Base-by-base conservation (phyloP, 208 protist species). In the Naegleria fowleri region DNA sequence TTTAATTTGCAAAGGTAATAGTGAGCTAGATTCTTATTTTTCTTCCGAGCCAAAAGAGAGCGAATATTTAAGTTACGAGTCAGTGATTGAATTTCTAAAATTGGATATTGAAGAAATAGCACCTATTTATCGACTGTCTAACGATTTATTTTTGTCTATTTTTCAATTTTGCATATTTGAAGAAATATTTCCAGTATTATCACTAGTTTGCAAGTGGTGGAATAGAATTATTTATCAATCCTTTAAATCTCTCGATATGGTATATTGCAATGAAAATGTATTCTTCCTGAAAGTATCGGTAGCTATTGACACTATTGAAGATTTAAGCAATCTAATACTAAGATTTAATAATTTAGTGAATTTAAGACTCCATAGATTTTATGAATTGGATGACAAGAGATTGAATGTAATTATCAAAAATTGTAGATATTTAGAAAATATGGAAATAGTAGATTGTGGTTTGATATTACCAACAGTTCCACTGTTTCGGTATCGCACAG, bases 211-310 rank as follows among this genome's bases (percentile, higher is more conserved):
- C n/a, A 79, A 79, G 36, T 79, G 67, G 67, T 79, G 67, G 67
- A 36, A 79, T 13, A 36, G n/a, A 13, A 36, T 79, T 36, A 79
- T 79, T 79, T 79, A 79, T 79, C 16, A 79, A 13, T 79, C 67
- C 7, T 79, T 79, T 79, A 79, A 79, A 79, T 79, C 67, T 36
- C n/a, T 79, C 19, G 67, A 79, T 79, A 79, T 79, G 29, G 67
- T 79, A 0, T 79, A 79, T 79, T 79, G 67, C n/a, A 79, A 79
- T 79, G 67, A 79, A 79, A 79, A 79, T 79, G 29, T 79, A 79
- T 79, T 79, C 25, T 79, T 79, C 29, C n/a, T 79, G 9, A 79
- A 79, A 36, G n/a, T 36, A 33, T 36, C 16, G 0, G 29, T 79
- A 9, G 29, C 16, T 79, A 79, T 79, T 36, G 67, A 79, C 36